phyloP scores from a whole-genome alignment of 1,284 basidiomycete genomes.

The Trametes sp. region DNA sequence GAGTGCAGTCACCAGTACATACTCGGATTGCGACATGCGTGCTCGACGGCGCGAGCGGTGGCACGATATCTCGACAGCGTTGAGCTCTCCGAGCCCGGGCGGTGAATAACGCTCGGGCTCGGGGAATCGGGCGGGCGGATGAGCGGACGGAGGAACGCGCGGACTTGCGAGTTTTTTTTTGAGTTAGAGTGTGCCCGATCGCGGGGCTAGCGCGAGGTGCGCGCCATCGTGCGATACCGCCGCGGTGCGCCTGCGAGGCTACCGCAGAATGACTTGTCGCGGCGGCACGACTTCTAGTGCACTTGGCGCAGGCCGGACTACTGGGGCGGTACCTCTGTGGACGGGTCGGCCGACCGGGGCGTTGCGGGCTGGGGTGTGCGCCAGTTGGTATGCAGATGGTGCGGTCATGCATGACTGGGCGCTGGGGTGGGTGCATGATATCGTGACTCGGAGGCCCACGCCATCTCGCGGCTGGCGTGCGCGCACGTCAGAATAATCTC shows the following conservation, averaged over 20 bases:
- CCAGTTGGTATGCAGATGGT: neutral
- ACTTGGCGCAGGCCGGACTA: conserved; percentile 2
- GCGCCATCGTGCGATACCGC: conserved; percentile 5
- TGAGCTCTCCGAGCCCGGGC: no score
- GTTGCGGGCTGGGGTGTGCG: neutral
- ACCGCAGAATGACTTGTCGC: neutral
- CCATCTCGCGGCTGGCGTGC: conserved; percentile 3
- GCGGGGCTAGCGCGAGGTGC: conserved; percentile 12
- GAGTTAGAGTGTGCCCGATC: neutral
- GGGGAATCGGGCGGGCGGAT: neutral
- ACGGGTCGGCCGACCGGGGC: conserved; percentile 9
- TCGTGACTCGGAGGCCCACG: neutral
- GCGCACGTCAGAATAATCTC: conserved; percentile 8
- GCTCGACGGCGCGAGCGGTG: no score
- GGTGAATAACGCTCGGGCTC: no score
- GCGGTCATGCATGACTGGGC: neutral
- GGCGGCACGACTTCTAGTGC: neutral
- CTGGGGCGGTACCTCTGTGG: neutral
- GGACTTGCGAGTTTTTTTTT: neutral
- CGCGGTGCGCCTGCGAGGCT: neutral
- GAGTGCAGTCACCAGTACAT: no score
- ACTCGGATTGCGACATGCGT: neutral
- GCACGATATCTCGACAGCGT: neutral
- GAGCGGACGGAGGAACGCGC: neutral
- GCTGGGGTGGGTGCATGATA: neutral